Base-by-base conservation (phyloP, 139 green algal genomes). In the Dunaliella sp. region DNA sequence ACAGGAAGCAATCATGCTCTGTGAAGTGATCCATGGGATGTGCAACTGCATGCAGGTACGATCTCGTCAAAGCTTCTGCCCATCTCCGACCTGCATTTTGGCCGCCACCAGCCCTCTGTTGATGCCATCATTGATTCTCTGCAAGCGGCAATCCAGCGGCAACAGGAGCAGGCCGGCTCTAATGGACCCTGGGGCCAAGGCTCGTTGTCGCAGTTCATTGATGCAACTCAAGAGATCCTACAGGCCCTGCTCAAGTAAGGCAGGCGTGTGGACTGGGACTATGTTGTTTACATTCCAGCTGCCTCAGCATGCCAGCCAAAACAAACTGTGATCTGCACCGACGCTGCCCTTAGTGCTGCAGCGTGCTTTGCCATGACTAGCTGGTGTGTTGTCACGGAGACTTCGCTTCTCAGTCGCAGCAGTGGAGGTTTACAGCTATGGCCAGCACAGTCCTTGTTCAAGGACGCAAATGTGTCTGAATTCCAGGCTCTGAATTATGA, bases 31-130 rank as follows among this genome's bases (percentile, higher is more conserved):
- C n/a, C n/a, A n/a, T n/a, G n/a, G n/a, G n/a, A n/a, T n/a, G n/a
- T n/a, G 31, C 76, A 77, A 3, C 1, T 1, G 25, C 37, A 25
- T 1, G 30, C 48, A 74, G 36, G 38, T 25, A 58, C 38, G 34
- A n/a, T 84, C 24, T 24, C 78, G 32, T 7, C 34, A 36, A 38
- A 84, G 58, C 85, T 78, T 78, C 85, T 90, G 78, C 89, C 89
- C 16, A 48, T 88, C 3, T 89, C 90, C 36, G 83, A 88, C 36
- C 48, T 65, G 24, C 85, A 86, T 83, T 92, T 92, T 38, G 87
- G 87, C 26, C 12, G 32, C 3, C 75, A 80, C 32, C 12, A 81
- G 28, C 36, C 12, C 3, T 74, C 36, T 28, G 77, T 92, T 65
- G 38, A 32, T 33, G 75, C 83, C 36, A 58, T 92, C 25, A 26